phyloP scores from a whole-genome alignment of 1,284 basidiomycete genomes.

The Peniophora sp. region DNA sequence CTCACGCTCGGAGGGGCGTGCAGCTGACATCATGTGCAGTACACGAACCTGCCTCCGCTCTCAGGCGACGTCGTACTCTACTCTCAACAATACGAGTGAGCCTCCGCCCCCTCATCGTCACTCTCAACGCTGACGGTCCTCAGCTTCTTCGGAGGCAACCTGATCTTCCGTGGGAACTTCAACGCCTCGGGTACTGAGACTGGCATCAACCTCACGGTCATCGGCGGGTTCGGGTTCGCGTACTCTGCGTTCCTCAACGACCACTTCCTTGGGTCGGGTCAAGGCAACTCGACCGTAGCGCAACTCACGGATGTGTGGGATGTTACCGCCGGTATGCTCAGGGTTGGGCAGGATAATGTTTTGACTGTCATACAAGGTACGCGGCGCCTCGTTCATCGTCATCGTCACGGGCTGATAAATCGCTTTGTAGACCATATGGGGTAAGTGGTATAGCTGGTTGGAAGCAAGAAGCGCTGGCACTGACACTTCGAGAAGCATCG shows the following conservation, averaged over 20 bases:
- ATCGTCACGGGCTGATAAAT: background rate
- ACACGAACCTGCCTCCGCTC: slow-evolving; percentile 37
- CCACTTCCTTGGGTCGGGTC: slow-evolving; percentile 38
- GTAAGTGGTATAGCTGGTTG: slow-evolving; percentile 10
- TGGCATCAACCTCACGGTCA: slow-evolving; percentile 35
- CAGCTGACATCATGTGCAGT: slow-evolving; percentile 20
- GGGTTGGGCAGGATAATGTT: slow-evolving; percentile 34
- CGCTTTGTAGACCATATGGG: slow-evolving; percentile 37
- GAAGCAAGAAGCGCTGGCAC: background rate
- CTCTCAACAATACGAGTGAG: slow-evolving; percentile 43
- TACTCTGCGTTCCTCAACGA: slow-evolving; percentile 47
- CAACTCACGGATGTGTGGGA: slow-evolving; percentile 31
- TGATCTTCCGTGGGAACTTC: slow-evolving; percentile 47
- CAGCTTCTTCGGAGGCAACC: slow-evolving; percentile 39
- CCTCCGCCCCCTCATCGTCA: background rate
- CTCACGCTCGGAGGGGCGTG: background rate
- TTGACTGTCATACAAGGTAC: slow-evolving; percentile 42
- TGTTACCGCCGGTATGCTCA: slow-evolving; percentile 27
- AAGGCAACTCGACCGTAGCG: slow-evolving; percentile 34
- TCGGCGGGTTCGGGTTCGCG: slow-evolving; percentile 40
- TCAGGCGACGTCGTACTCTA: slow-evolving; percentile 34
- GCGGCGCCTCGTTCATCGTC: slow-evolving; percentile 6
- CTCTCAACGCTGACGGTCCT: background rate
- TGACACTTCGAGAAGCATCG: slow-evolving; percentile 16
- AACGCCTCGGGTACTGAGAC: slow-evolving; percentile 33